Evolutionary conservation across 805 yeast species (phyloP).

Genomic region (Candida fluviatilis): DNA sequence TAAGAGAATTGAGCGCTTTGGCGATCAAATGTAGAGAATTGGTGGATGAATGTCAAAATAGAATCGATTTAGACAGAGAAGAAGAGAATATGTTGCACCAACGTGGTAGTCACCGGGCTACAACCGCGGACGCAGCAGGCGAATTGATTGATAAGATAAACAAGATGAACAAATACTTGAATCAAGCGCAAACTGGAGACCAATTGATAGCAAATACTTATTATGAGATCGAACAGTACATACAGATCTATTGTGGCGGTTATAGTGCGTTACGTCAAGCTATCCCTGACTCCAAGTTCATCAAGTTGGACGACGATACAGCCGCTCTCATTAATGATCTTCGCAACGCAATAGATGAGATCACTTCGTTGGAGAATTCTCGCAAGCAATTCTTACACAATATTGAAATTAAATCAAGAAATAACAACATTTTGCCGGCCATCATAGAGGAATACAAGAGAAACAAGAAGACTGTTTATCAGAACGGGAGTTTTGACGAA

Average conservation of each 20-base stretch:
- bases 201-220: conserved; percentile 44
- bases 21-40: conserved; percentile 38
- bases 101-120: conserved; percentile 46
- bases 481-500: conserved; percentile 19
- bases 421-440: conserved; percentile 48
- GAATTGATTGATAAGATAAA: conserved; percentile 36
- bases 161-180: conserved; percentile 45
- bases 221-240: conserved; percentile 40
- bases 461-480: conserved; percentile 11
- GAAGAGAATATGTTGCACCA: conserved; percentile 52
- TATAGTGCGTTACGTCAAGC: conserved; percentile 23
- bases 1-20: conserved; percentile 43
- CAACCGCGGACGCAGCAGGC: conserved; percentile 43
- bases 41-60: conserved; percentile 42
- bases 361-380: conserved; percentile 25
- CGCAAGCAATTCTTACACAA: conserved; percentile 39
- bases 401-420: conserved; percentile 42
- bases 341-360: conserved; percentile 28
- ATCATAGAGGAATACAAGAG: conserved; percentile 45
- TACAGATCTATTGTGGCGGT: conserved; percentile 44
- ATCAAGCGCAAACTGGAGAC: conserved; percentile 63
- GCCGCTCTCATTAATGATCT: conserved; percentile 29
- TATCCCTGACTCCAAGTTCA: conserved; percentile 39
- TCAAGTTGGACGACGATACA: conserved; percentile 28
- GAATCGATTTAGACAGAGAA: conserved; percentile 45